These are phyloP conservation scores for Nakaseomyces uthaithaninus DNA, from an alignment of 1,139 yeast species.

Conservation along the genomic window DNA sequence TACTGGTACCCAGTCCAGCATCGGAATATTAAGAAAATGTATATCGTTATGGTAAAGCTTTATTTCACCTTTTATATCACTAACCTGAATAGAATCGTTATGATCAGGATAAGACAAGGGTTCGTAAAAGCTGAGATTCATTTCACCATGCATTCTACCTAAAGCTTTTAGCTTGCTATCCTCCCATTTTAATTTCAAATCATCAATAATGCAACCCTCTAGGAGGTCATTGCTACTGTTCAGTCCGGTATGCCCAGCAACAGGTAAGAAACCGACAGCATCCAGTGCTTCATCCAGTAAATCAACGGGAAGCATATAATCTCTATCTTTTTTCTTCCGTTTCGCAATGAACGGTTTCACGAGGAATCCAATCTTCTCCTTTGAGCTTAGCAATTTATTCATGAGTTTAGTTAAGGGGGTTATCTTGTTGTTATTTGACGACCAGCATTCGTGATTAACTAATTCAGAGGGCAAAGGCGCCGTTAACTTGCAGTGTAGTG, in stretches of 20 bases:
- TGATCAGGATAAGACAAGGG: conserved; percentile 2
- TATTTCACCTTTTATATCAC: conserved; percentile 32
- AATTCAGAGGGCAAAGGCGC: conserved; percentile 25
- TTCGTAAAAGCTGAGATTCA: conserved; percentile 4
- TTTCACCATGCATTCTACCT: conserved; percentile 28
- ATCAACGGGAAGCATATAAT: conserved; percentile 15
- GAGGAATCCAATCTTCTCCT: conserved; percentile 22
- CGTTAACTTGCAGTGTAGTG: conserved; percentile 14
- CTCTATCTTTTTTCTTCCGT: conserved; percentile 14
- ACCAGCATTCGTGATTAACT: conserved; percentile 23
- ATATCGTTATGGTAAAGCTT: conserved; percentile 29
- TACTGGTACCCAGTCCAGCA: conserved; percentile 35
- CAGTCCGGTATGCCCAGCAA: conserved; percentile 20
- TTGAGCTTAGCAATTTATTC: conserved; percentile 27
- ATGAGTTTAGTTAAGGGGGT: conserved; percentile 34
- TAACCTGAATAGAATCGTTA: conserved; percentile 22
- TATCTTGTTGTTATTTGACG: conserved; percentile 24
- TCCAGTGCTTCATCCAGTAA: conserved; percentile 14
- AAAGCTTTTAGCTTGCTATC: conserved; percentile 29
- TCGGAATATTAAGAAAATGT: conserved; percentile 33
- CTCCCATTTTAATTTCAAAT: conserved; percentile 29
- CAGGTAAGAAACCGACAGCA: conserved; percentile 16
- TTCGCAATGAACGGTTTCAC: conserved; percentile 20
- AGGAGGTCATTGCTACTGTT: conserved; percentile 19
- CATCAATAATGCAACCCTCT: conserved; percentile 31